Evolutionary conservation across 345 rosid species (phyloP).

Genomic region (Boechera stricta): DNA sequence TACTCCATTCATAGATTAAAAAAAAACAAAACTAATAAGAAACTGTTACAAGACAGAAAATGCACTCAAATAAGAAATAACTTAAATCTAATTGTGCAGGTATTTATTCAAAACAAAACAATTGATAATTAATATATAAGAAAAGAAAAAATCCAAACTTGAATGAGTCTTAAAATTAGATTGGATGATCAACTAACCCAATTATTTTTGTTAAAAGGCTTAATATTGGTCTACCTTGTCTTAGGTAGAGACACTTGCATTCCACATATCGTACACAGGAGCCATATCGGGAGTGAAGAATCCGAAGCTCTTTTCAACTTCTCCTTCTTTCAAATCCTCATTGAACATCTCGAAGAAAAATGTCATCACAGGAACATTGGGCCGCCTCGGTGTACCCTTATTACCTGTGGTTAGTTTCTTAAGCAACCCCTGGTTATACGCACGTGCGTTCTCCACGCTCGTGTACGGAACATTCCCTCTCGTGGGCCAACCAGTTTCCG

Average conservation of each 20-base stretch:
- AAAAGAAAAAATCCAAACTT: too few species aligned
- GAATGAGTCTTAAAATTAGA: too few species aligned
- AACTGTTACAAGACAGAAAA: too few species aligned
- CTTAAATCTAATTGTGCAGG: too few species aligned
- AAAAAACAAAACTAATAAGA: too few species aligned
- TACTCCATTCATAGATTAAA: too few species aligned
- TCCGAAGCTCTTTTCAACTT: constrained; percentile 37
- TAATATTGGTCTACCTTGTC: too few species aligned
- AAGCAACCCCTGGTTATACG: constrained; percentile 10
- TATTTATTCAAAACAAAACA: too few species aligned
- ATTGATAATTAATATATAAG: too few species aligned
- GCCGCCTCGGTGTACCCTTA: constrained; percentile 43
- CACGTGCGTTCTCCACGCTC: constrained; percentile 26
- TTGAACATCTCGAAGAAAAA: constrained; percentile 43
- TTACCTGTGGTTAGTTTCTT: neutral
- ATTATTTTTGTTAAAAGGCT: too few species aligned
- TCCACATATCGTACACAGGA: constrained; percentile 31
- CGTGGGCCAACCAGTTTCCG: constrained; percentile 33
- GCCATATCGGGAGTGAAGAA: constrained; percentile 35
- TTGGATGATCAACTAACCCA: neutral
- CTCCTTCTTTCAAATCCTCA: constrained; percentile 33
- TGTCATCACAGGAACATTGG: neutral
- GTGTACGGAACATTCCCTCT: constrained; percentile 24
- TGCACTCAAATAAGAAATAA: too few species aligned
- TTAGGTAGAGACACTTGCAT: neutral